Conservation (phyloP, 805 yeast species). For the Vanderwaltozyma verrucispora region DNA sequence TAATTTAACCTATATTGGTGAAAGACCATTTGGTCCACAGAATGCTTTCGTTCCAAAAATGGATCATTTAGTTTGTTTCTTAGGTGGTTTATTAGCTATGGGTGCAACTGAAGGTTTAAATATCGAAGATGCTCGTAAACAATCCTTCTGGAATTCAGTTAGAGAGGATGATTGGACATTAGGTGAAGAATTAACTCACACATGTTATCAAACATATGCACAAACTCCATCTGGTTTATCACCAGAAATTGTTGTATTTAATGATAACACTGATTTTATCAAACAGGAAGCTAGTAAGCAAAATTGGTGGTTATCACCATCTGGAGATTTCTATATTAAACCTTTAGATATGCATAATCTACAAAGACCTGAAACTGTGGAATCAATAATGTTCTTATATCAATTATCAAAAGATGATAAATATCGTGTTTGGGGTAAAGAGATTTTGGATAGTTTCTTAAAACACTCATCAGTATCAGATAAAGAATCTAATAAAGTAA, state of each 20-base stretch:
- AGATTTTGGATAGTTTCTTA: slow-evolving; percentile 63
- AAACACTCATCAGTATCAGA: slow-evolving; percentile 40
- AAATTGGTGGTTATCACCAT: slow-evolving; percentile 26
- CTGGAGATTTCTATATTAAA: slow-evolving; percentile 56
- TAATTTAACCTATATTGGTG: slow-evolving; percentile 63
- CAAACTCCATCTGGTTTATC: slow-evolving; percentile 68
- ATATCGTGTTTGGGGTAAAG: slow-evolving; percentile 85
- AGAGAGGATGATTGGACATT: slow-evolving; percentile 55
- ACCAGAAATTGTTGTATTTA: slow-evolving; percentile 85
- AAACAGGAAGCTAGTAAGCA: slow-evolving; percentile 5
- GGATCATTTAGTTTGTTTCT: slow-evolving; percentile 90
- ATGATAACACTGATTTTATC: slow-evolving; percentile 30
- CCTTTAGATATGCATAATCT: slow-evolving; percentile 70
- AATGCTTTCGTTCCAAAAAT: slow-evolving; percentile 51
- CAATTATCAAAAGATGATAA: slow-evolving; percentile 70
- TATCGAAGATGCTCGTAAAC: slow-evolving; percentile 44
- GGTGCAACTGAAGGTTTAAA: slow-evolving; percentile 75
- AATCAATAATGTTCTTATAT: slow-evolving; percentile 70
- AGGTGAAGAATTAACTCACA: slow-evolving; percentile 63
- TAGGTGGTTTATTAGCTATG: slow-evolving; percentile 78
- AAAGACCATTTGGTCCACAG: slow-evolving; percentile 56
- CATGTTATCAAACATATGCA: slow-evolving; percentile 80
- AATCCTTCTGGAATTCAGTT: slow-evolving; percentile 45
- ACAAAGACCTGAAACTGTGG: slow-evolving; percentile 92
- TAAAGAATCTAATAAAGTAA: slow-evolving; percentile 21